These are phyloP conservation scores for Suhomyces prunicola DNA, from an alignment of 805 yeast species.

Conservation along the genomic window DNA sequence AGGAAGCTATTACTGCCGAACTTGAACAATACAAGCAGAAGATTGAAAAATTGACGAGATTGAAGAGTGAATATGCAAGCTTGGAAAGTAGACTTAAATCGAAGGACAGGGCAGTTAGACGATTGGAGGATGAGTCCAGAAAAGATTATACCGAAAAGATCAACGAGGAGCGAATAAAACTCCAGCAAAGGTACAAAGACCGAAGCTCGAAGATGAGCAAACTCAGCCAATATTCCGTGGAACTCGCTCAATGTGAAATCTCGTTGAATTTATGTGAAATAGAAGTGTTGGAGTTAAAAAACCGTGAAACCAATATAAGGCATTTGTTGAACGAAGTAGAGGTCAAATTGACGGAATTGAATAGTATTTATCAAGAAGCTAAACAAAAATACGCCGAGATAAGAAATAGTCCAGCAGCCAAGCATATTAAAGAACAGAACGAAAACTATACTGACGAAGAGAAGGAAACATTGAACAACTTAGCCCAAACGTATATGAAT, in stretches of 20 bases:
- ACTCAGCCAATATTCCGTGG: constrained; percentile 21
- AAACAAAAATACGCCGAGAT: constrained; percentile 35
- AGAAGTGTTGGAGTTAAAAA: constrained; percentile 15
- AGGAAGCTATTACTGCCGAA: constrained; percentile 8
- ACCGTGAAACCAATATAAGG: constrained; percentile 19
- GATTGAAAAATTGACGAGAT: constrained; percentile 7
- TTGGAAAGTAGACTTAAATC: constrained; percentile 21
- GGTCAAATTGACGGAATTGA: constrained; percentile 21
- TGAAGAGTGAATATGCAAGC: constrained; percentile 16
- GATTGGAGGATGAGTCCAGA: constrained; percentile 34
- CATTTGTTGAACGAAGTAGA: constrained; percentile 27
- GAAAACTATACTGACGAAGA: constrained; percentile 36
- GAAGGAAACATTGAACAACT: constrained; percentile 33
- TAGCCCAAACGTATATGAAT: constrained; percentile 37
- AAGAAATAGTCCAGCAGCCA: constrained; percentile 40
- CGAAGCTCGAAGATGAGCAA: constrained; percentile 17
- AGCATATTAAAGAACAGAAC: constrained; percentile 34
- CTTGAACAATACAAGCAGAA: constrained; percentile 7
- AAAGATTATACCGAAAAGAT: constrained; percentile 43
- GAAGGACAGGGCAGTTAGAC: constrained; percentile 26
- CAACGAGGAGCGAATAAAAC: constrained; percentile 24
- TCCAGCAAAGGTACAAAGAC: constrained; percentile 18
- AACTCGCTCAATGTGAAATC: constrained; percentile 17
- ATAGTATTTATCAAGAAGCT: constrained; percentile 31
- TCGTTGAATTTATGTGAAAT: constrained; percentile 12